A percentile compares a stretch with the other conserved stretches of the same genome.
Evolutionary conservation across 805 yeast species (phyloP).

Genomic region (Jamesozyma rosinii): DNA sequence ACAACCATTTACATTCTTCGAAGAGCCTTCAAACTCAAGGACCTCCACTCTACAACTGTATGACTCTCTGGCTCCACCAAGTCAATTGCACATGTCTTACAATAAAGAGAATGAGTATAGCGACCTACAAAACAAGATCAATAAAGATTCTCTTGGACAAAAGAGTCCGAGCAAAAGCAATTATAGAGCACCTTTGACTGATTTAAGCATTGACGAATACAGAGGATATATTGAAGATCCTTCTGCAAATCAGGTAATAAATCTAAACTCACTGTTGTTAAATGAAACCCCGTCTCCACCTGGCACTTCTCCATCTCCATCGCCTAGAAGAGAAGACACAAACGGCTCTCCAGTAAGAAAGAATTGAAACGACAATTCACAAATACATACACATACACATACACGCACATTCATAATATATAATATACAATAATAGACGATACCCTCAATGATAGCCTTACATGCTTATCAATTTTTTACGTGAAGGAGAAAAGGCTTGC

Average conservation of each 20-base stretch:
- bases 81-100: neutral
- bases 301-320: neutral
- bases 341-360: neutral
- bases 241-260: neutral
- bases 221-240: constrained; percentile 17
- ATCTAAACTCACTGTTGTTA: neutral
- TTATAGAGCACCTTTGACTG: constrained; percentile 10
- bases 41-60: constrained; percentile 11
- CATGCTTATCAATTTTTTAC: too few relatives aligned
- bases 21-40: constrained; percentile 17
- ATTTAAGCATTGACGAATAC: constrained; percentile 12
- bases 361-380: neutral
- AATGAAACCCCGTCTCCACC: neutral
- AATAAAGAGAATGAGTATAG: neutral
- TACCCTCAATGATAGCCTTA: neutral
- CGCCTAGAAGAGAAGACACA: neutral
- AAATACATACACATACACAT: neutral
- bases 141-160: neutral
- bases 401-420: neutral
- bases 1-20: constrained; percentile 15
- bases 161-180: neutral
- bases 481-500: too few relatives aligned
- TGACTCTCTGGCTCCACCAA: constrained; percentile 14
- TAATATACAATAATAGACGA: neutral
- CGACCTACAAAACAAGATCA: neutral